Base-by-base conservation (phyloP, 371 early-diverging fungal genomes). In the Capniomyces stellatus region DNA sequence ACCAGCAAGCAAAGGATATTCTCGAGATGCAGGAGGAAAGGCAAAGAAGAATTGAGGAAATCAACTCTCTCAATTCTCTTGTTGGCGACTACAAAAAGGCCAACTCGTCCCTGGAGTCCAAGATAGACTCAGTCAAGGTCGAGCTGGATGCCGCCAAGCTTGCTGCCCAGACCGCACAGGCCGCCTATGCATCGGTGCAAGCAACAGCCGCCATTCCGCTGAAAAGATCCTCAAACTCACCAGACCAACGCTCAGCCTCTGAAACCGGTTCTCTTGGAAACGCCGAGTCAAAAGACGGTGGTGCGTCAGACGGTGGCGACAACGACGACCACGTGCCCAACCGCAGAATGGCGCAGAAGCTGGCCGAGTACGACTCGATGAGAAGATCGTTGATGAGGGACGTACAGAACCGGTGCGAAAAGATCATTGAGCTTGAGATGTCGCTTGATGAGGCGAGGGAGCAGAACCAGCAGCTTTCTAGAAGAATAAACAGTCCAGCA, bases 311-410 rank as follows among this genome's bases (percentile, higher is more conserved):
- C 15, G 35, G 10, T 35, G 15, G 15, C 15, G 10, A 6, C 15
- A 35, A 6, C 6, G 15, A 35, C 35, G 10, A 10, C 15, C 10
- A 6, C 15, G 35, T 35, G 6, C 6, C 35, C 6, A 35, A 35
- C 35, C 6, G 15, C 10, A 78, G 78, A 3, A 91, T 92, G 93
- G 83, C 85, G 4, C 83, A 88, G 64, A 89, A 92, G 59, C 74
- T 92, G 40, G 73, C 79, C 19, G 92, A 96, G 56, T 93, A 90
- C 72, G 94, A 93, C 54, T 78, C 83, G 52, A 91, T 92, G 90
- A 92, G 92, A 75, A 88, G 90, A 75, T 84, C 85, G 23, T 71
- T 96, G 57, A 90, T 93, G 92, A 77, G 87, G 24, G 94, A 94
- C 59, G 77, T 96, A 25, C 91, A 92, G 67, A 83, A 84, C 69